Base-by-base conservation (phyloP, 2,329 filamentous ascomycete genomes). In the Clonostachys rhizophaga region DNA sequence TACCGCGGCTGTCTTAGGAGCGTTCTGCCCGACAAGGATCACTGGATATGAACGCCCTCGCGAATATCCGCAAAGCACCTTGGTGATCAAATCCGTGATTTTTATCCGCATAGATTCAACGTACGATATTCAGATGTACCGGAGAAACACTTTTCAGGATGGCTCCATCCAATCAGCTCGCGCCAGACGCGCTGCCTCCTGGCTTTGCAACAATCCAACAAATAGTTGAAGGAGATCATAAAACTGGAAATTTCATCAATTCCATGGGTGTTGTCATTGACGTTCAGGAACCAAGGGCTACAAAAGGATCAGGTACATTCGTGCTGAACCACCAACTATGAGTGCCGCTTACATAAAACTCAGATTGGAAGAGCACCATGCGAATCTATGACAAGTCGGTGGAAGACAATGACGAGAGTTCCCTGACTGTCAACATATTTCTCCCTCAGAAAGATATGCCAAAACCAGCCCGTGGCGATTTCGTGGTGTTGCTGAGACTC, bases 191-290 rank as follows among this genome's bases (percentile, higher is more conserved):
- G 41, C 34, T 42, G 34, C 48, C 49, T 7, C 34, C 34, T 16
- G 44, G 35, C 30, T 46, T 48, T 17, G 18, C 20, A 16, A 24
- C 47, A 8, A 13, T 49, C 7, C 41, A 37, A 33, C 40, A 47
- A 13, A 46, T 52, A 20, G 40, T 51, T 50, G 64, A 75, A 44
- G 63, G 63, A 17, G 59, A 62, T 20, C 47, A 63, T 42, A 42
- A 53, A 9, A 14, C 54, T 24, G 52, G 59, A 30, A 54, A 40
- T 3, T 49, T 68, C 6, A 69, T 84, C 52, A 85, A 72, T 64
- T 67, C 94, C 39, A 76, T 90, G 44, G 91, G 89, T 2, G 65
- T 92, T 5, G 78, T 92, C 5, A 79, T 81, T 45, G 87, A 92
- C 55, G 75, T 74, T 43, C 74, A 80, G 48, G 64, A 72, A 1